Base-by-base conservation (phyloP, 2,329 filamentous ascomycete species). In the Ceratocystis cubensis region DNA sequence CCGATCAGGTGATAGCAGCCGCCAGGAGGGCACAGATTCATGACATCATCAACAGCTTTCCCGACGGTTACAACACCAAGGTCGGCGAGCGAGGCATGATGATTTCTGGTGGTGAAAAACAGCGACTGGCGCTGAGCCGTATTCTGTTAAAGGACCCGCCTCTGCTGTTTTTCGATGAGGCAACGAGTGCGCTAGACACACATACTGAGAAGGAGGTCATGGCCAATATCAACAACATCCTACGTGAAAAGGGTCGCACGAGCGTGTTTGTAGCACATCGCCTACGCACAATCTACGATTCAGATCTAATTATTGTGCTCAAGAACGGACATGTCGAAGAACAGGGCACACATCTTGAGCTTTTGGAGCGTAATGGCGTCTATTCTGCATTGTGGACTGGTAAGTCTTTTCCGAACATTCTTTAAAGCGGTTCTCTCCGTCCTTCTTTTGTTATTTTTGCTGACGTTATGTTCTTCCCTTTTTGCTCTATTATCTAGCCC, bases 201-300 rank as follows among this genome's bases (percentile, higher is more conserved):
- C 89, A 96, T 73, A 96, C 93, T 0, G 93, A 96, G 77, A 89
- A 95, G 76, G 88, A 89, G 1, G 80, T 97, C 63, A 86, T 97
- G 79, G 82, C 87, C 69, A 96, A 96, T 73, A 96, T 97, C 75
- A 96, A 96, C 75, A 87, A 87, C 70, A 94, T 97, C 65, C 78
- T 97, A 65, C 88, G 88, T 71, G 92, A 96, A 72, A 96, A 96
- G 78, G 80, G 80, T 2, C 84, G 92, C 66, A 97, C 94, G 0
- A 96, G 91, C 71, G 89, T 99, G 0, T 97, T 97, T 73, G 88
- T 99, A 4, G 94, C 94, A 5, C 94, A 97, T 75, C 84, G 94
- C 20, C 78, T 99, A 68, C 84, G 93, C 64, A 97, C 94, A 0
- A 96, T 99, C 70, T 96, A 89, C 72, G 94, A 97, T 72, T 89